Base-by-base conservation (phyloP, 257 asterid species). In the Salvia miltiorrhiza region DNA sequence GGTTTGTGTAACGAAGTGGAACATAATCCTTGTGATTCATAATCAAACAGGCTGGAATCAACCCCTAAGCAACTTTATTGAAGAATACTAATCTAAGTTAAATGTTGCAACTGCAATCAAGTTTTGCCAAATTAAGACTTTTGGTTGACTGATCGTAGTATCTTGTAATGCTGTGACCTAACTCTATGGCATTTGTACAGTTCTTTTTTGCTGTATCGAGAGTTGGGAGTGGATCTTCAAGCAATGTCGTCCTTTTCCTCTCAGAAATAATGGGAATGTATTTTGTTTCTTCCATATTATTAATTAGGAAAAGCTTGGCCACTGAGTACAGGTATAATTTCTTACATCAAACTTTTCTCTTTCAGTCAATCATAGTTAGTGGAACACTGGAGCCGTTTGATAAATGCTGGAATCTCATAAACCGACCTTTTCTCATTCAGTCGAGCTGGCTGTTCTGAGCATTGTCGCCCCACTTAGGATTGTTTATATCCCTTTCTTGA, bases 261-360 rank as follows among this genome's bases (percentile, higher is more conserved):
- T 94, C 99, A 13, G 99, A 94, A 79, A 94, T 94, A 76, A 91
- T 94, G 99, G 99, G 99, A 64, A 91, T 94, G 97, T 94, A 94
- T 72, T 94, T 94, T 59, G 86, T 94, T 35, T 94, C 99, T 57
- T 94, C 97, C 35, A 91, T 94, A 78, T 83, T 94, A 60, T 64
- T 94, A 82, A 94, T 94, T 28, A 81, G 99, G 70, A 94, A 94
- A 82, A 94, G 99, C 87, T 84, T 94, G 80, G 97, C 97, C 0
- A 89, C 97, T 47, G 96, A 90, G 68, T 93, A 90, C 82, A 79
- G 96, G 97, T 93, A 84, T 13, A 52, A 8, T 55, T 14, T 76
- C 24, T 1, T 5, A 35, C 7, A 35, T 9, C 9, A 8, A 0
- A 7, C 50, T 43, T 57, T 49, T 12, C 33, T 49, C 26, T 3